phyloP scores from a whole-genome alignment of 495 filamentous ascomycete species.

The Tetracladium setigerum region DNA sequence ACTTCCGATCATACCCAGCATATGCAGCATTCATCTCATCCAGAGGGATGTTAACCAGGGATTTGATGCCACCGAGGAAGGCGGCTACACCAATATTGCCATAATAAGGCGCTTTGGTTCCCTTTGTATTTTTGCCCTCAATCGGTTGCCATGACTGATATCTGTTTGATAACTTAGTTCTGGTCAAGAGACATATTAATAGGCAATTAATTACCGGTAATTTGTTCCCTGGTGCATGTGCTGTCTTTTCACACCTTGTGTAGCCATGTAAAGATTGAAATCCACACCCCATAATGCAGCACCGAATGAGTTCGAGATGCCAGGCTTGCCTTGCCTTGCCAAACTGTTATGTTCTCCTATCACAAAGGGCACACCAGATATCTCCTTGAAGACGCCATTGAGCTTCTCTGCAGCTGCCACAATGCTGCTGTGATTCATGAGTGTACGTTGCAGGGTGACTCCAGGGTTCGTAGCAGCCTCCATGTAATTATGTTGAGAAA shows the following conservation, averaged over 20 bases:
- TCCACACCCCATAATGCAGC: constrained; percentile 64
- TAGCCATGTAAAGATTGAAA: constrained; percentile 54
- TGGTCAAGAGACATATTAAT: constrained; percentile 13
- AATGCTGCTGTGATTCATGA: constrained; percentile 59
- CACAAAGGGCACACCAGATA: constrained; percentile 44
- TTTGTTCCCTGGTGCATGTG: constrained; percentile 63
- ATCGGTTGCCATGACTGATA: constrained; percentile 55
- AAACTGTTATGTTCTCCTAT: constrained; percentile 61
- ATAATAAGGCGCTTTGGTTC: constrained; percentile 63
- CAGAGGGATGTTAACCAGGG: constrained; percentile 36
- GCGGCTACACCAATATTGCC: constrained; percentile 54
- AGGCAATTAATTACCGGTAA: no score
- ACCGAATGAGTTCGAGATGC: constrained; percentile 61
- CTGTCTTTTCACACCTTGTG: constrained; percentile 47
- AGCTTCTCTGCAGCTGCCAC: constrained; percentile 40
- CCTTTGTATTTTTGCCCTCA: constrained; percentile 36
- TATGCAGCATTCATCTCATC: constrained; percentile 46
- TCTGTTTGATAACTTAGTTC: no score
- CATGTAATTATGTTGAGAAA: constrained; percentile 60
- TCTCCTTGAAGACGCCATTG: constrained; percentile 32
- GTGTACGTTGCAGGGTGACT: constrained; percentile 54
- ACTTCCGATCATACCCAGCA: constrained; percentile 41
- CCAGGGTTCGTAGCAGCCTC: constrained; percentile 52
- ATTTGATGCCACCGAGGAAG: constrained; percentile 38
- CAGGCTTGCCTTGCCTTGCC: constrained; percentile 54